Evolutionary conservation across 441 rosid species (phyloP), one percentile per base, ranked within the genome.

Genomic region (Jatropha multifida): DNA sequence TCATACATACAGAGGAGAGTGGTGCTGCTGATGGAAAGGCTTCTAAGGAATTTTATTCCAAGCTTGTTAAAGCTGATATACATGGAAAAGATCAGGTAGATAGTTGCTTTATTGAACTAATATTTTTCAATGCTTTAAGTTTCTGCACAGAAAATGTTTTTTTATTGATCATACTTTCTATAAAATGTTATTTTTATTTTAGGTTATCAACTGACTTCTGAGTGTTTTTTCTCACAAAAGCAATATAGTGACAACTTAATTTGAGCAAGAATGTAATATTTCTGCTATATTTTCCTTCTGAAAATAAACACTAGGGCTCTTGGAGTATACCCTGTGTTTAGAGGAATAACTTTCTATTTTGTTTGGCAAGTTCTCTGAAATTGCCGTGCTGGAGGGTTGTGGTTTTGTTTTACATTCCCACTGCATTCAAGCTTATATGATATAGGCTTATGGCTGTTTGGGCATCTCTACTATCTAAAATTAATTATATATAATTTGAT

Each of bases 31-130:
- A 86, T 63, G 98, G 97, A 72, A 86, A 81, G 71, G 68, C 69
- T 75, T 72, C 83, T 18, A 92, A 83, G 77, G 91, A 88, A 76
- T 95, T 82, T 73, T 90, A 84, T 81, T 95, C 99, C 42, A 95
- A 93, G 85, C 94, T 95, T 71, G 98, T 95, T 64, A 95, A 95
- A 87, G 99, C 96, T 80, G 99, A 95, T 86, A 83, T 92, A 78
- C 86, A 95, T 79, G 99, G 99, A 86, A 95, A 95, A 86, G 99
- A 95, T 88, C 95, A 95, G 98, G 99, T 92, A 85, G 26, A 55
- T 66, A 54, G 38, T 73, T 75, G 60, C 58, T 78, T 69, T 73
- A 69, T 38, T 32, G 20, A 14, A 63, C 11, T 2, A 49, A 72
- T 69, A 10, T 59, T 65, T 42, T 81, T 7, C 41, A 37, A 20